These are phyloP conservation scores for Dioscorea cayenensis DNA, from an alignment of 116 monocot species.

Conservation along the genomic window DNA sequence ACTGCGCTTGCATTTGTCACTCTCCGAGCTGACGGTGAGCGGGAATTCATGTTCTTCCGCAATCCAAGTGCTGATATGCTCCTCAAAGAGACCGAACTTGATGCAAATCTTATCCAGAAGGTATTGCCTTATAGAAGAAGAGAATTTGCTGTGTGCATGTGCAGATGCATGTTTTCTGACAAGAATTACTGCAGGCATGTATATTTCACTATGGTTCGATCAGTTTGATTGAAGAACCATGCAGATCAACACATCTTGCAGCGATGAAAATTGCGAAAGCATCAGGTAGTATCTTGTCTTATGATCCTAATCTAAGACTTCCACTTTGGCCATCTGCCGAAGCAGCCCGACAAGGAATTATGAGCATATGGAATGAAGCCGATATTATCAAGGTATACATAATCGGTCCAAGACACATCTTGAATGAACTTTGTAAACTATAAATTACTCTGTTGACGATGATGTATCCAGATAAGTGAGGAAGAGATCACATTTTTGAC, in stretches of 20 bases:
- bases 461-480: slow-evolving; percentile 17
- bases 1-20: slow-evolving; percentile 50
- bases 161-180: neutral
- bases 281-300: slow-evolving; percentile 26
- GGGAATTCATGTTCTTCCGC: slow-evolving; percentile 40
- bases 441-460: neutral
- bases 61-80: slow-evolving; percentile 53
- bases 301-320: slow-evolving; percentile 35
- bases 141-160: neutral
- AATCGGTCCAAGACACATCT: neutral
- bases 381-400: slow-evolving; percentile 18
- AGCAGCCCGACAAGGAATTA: slow-evolving; percentile 20
- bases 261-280: slow-evolving; percentile 31
- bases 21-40: slow-evolving; percentile 40
- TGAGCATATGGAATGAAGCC: slow-evolving; percentile 29
- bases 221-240: slow-evolving; percentile 40
- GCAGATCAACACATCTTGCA: slow-evolving; percentile 29
- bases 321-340: slow-evolving; percentile 30
- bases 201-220: slow-evolving; percentile 51
- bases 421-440: no score
- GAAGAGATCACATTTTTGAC: slow-evolving; percentile 28
- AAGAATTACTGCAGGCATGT: neutral
- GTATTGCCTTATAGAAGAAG: neutral
- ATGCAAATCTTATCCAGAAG: slow-evolving; percentile 37
- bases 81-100: slow-evolving; percentile 35